Conservation (phyloP, 768 basidiomycete species). For the Termitomyces sp. region DNA sequence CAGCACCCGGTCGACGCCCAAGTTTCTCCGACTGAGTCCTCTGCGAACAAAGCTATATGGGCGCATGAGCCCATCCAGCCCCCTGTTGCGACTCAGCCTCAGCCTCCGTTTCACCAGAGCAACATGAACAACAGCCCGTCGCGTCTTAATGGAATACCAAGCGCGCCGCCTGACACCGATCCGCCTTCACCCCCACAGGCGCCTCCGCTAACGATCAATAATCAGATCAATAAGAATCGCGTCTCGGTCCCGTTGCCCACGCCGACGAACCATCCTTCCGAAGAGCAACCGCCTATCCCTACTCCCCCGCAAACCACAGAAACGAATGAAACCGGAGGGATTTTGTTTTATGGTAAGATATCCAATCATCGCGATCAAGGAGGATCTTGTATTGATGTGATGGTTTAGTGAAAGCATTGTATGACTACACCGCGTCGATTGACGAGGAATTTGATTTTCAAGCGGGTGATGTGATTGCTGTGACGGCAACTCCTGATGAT, state of each 20-base stretch:
- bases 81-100: not conserved
- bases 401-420: slow-evolving; percentile 73
- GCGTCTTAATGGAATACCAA: slow-evolving; percentile 23
- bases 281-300: slow-evolving; percentile 14
- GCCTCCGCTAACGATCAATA: not conserved
- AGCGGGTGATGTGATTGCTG: slow-evolving; percentile 92
- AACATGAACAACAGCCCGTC: not conserved
- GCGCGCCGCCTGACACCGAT: slow-evolving; percentile 22
- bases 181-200: slow-evolving; percentile 10
- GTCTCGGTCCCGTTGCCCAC: slow-evolving; percentile 14
- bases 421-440: slow-evolving; percentile 79
- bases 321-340: slow-evolving; percentile 21
- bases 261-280: slow-evolving; percentile 1
- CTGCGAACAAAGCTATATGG: slow-evolving; percentile 23
- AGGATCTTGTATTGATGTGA: not conserved
- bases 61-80: slow-evolving; percentile 1
- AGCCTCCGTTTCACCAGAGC: not conserved
- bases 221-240: not conserved
- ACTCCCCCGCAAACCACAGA: slow-evolving; percentile 21
- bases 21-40: slow-evolving; percentile 44
- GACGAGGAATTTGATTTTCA: slow-evolving; percentile 97
- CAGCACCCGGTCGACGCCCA: slow-evolving; percentile 11
- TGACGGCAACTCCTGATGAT: slow-evolving; percentile 90
- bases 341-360: slow-evolving; percentile 81
- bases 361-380: not conserved